These are phyloP conservation scores for Candolleomyces efflorescens DNA, from an alignment of 768 basidiomycete species.

Conservation along the genomic window DNA sequence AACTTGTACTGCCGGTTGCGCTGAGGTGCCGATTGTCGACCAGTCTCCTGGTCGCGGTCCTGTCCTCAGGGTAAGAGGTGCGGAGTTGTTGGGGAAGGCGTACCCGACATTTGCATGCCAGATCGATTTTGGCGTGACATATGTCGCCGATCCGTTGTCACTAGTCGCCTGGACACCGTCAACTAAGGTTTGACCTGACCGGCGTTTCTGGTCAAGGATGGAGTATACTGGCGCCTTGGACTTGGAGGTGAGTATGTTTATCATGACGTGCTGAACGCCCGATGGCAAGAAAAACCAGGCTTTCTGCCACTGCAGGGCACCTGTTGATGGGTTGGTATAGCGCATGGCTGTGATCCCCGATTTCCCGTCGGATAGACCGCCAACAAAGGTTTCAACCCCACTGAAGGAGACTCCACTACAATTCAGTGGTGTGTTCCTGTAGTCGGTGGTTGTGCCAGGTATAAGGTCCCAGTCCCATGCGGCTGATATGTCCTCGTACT, in stretches of 20 bases:
- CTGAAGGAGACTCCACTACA: constrained; percentile 39
- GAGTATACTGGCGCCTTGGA: constrained; percentile 48
- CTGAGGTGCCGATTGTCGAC: constrained; percentile 59
- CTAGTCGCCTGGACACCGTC: constrained; percentile 26
- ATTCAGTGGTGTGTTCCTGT: constrained; percentile 47
- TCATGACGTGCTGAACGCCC: constrained; percentile 60
- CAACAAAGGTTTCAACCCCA: constrained; percentile 58
- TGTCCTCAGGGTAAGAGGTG: constrained; percentile 34
- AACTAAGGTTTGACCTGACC: constrained; percentile 37
- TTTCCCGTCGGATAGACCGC: constrained; percentile 56
- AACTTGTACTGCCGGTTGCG: constrained; percentile 50
- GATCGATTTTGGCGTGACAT: constrained; percentile 29
- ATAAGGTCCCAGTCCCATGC: constrained; percentile 79
- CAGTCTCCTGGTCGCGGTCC: constrained; percentile 55
- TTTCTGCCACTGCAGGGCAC: constrained; percentile 57
- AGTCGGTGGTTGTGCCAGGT: constrained; percentile 68
- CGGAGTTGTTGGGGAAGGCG: constrained; percentile 32
- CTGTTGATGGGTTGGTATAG: constrained; percentile 60
- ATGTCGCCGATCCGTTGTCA: constrained; percentile 11
- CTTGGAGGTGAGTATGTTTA: constrained; percentile 45
- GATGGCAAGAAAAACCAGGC: constrained; percentile 69
- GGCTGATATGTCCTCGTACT: constrained; percentile 71
- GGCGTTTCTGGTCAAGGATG: constrained; percentile 63
- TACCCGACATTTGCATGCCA: constrained; percentile 73
- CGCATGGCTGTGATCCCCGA: constrained; percentile 60